Evolutionary conservation across 495 filamentous ascomycete species (phyloP).

Genomic region (Lichenothelia convexa): DNA sequence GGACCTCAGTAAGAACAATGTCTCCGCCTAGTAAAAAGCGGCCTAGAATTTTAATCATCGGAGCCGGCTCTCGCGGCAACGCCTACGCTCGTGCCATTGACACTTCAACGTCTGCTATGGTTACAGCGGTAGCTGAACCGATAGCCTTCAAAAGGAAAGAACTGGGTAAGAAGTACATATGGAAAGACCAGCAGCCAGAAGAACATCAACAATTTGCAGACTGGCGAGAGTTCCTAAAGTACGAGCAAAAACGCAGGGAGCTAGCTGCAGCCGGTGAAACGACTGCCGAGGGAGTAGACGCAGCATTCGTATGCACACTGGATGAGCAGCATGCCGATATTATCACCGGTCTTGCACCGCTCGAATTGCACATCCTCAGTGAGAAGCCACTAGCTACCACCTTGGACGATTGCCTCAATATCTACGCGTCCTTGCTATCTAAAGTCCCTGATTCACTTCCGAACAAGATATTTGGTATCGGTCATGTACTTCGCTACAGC

Average conservation of each 20-base stretch:
- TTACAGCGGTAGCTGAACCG: constrained; percentile 70
- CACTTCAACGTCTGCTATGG: constrained; percentile 35
- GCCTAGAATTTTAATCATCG: constrained; percentile 55
- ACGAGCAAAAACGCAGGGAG: constrained; percentile 37
- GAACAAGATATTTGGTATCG: constrained; percentile 58
- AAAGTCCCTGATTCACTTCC: constrained; percentile 20
- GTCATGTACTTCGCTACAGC: constrained; percentile 41
- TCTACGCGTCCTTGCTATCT: constrained; percentile 38
- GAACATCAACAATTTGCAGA: constrained; percentile 46
- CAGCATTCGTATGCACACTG: constrained; percentile 69
- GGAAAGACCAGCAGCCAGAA: constrained; percentile 29
- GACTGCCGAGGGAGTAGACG: constrained; percentile 37
- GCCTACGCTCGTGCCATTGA: constrained; percentile 52
- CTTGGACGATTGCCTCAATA: constrained; percentile 52
- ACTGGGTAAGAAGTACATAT: constrained; percentile 51
- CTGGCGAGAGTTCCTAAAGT: constrained; percentile 57
- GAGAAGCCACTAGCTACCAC: constrained; percentile 84
- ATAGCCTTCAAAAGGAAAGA: constrained; percentile 51
- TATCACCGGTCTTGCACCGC: constrained; percentile 45
- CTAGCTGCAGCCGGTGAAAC: constrained; percentile 4
- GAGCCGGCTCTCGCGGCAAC: constrained; percentile 68
- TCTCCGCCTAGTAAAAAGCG: too few relatives aligned
- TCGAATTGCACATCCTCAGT: constrained; percentile 71
- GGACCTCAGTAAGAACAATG: constrained; percentile 2
- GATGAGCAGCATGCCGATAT: constrained; percentile 77